phyloP scores from a whole-genome alignment of 768 basidiomycete species.

The Chiua virens region DNA sequence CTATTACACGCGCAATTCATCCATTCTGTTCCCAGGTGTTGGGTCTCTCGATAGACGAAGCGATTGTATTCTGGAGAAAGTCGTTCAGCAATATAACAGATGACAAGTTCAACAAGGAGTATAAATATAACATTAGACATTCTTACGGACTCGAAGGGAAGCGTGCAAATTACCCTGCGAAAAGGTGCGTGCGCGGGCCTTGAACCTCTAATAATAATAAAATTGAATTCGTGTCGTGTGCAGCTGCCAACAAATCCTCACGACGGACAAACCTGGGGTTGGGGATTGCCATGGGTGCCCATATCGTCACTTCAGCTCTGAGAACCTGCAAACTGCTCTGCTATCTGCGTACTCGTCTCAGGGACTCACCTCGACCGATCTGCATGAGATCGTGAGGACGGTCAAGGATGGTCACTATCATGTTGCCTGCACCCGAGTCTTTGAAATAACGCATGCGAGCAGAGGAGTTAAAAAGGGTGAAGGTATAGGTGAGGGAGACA shows the following conservation, averaged over 20 bases:
- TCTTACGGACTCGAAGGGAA: conserved; percentile 93
- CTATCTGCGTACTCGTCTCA: conserved; percentile 63
- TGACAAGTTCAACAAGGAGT: conserved; percentile 97
- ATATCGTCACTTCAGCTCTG: conserved; percentile 82
- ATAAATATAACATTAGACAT: conserved; percentile 97
- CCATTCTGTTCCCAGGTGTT: conserved; percentile 57
- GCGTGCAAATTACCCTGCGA: conserved; percentile 91
- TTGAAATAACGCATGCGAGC: conserved; percentile 83
- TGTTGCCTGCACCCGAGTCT: conserved; percentile 95
- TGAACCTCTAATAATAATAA: background rate
- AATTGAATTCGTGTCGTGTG: background rate
- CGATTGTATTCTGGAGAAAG: conserved; percentile 89
- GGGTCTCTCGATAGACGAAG: conserved; percentile 93
- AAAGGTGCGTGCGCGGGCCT: conserved; percentile 53
- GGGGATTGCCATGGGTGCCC: conserved; percentile 86
- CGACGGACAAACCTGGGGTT: conserved; percentile 61
- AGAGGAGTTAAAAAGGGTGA: conserved; percentile 84
- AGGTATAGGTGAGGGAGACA: conserved; percentile 82
- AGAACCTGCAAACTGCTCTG: conserved; percentile 79
- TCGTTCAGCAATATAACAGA: conserved; percentile 79
- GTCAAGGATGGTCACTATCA: conserved; percentile 87
- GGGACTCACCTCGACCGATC: conserved; percentile 64
- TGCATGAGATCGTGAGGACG: conserved; percentile 78
- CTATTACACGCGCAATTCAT: background rate
- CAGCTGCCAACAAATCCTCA: conserved; percentile 91